Conservation (phyloP, 1,139 yeast genomes). For the Kurtzmaniella quercitrusa region DNA sequence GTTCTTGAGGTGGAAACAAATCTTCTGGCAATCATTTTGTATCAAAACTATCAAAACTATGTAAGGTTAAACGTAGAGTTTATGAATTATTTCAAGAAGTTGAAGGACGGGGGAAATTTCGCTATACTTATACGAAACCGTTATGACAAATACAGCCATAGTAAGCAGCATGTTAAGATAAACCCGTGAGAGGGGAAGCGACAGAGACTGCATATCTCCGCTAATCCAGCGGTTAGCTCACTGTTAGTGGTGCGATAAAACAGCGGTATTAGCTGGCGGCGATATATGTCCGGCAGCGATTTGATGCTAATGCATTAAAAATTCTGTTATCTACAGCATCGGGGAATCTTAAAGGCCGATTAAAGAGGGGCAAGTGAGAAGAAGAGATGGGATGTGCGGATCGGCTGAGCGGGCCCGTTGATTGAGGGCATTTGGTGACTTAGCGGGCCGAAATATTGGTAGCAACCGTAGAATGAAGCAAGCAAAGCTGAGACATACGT, state of each 20-base stretch:
- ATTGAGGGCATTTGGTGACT: neutral
- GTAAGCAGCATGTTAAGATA: neutral
- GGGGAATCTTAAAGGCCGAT: neutral
- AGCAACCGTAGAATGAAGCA: neutral
- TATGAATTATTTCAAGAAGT: neutral
- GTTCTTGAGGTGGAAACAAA: constrained; percentile 12
- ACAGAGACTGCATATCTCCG: neutral
- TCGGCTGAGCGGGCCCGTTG: neutral
- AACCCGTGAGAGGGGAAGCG: neutral
- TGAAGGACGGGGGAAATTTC: neutral
- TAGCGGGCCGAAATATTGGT: neutral
- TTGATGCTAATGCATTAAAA: neutral
- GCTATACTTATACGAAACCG: neutral
- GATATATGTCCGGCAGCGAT: neutral
- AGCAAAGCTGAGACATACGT: too few species aligned
- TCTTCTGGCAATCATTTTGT: constrained; percentile 9
- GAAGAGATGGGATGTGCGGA: neutral
- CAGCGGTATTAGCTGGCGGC: neutral
- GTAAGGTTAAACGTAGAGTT: neutral
- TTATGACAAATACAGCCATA: neutral
- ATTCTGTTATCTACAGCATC: neutral
- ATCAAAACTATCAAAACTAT: neutral
- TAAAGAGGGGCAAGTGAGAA: neutral
- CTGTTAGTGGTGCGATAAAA: neutral
- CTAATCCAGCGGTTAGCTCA: neutral